Percentiles rank a stretch among this genome's conserved stretches.
Evolutionary conservation across 202 grass and related monocot genomes (phyloP).

Genomic region (Eragrostis tef): DNA sequence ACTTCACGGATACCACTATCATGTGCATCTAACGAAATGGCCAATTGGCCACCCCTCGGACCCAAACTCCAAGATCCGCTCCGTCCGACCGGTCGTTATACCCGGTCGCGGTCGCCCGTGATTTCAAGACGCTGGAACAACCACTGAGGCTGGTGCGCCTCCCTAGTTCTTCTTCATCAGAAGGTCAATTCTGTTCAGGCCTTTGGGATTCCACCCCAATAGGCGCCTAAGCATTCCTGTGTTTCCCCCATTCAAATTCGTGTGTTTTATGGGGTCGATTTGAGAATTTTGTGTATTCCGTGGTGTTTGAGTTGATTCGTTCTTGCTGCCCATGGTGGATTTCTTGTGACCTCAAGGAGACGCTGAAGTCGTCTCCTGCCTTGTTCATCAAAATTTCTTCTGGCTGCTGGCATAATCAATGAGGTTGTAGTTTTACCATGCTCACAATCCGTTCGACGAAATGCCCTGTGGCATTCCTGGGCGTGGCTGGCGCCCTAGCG

Average conservation of each 20-base stretch:
- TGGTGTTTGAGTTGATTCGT: background rate
- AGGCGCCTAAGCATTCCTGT: background rate
- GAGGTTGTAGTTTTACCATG: conserved; percentile 42
- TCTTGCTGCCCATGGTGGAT: background rate
- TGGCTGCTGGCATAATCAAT: background rate
- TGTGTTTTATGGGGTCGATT: background rate
- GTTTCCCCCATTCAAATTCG: background rate
- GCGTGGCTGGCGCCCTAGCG: conserved; percentile 50
- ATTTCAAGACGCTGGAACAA: background rate
- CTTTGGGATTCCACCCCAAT: background rate
- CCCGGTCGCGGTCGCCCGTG: background rate
- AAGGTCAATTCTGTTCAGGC: background rate
- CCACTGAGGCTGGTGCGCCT: background rate
- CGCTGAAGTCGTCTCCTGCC: background rate
- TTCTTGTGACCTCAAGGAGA: background rate
- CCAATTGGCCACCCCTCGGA: background rate
- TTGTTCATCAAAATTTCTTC: background rate
- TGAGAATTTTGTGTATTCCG: background rate
- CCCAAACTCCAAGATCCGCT: conserved; percentile 25
- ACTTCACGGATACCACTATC: too few species aligned
- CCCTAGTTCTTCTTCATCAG: background rate
- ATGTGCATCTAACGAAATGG: background rate
- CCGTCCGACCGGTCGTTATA: background rate
- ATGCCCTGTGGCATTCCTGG: conserved; percentile 56
- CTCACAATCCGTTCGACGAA: conserved; percentile 50